Percentiles rank a stretch among this genome's conserved stretches.
These are phyloP conservation scores for Begonia fuchsioides DNA, from an alignment of 306 rosid species.

Conservation along the genomic window DNA sequence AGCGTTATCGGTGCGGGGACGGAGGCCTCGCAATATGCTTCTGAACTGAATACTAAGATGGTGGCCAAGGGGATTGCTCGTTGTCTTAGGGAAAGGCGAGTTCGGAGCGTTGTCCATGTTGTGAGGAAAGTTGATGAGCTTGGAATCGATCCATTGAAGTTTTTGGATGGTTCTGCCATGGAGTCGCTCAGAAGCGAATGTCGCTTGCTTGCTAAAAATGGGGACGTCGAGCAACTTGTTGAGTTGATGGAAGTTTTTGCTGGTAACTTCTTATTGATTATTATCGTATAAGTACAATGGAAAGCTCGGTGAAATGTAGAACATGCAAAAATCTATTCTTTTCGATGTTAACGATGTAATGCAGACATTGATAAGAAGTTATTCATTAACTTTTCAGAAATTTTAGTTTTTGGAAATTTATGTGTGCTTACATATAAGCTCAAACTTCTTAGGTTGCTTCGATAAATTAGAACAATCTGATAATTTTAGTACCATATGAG, in stretches of 20 bases:
- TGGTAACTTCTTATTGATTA: conserved; percentile 25
- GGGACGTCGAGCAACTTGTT: conserved; percentile 48
- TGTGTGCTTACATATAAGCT: too few relatives aligned
- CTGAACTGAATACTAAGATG: conserved; percentile 28
- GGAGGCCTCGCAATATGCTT: conserved; percentile 20
- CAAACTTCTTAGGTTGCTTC: not conserved
- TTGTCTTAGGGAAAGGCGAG: conserved; percentile 28
- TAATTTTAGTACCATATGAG: not conserved
- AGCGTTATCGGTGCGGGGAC: conserved; percentile 29
- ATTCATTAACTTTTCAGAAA: too few relatives aligned
- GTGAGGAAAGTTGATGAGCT: conserved; percentile 30
- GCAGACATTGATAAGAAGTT: too few relatives aligned
- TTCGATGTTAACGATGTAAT: too few relatives aligned
- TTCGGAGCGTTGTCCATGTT: conserved; percentile 22
- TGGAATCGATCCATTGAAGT: conserved; percentile 26
- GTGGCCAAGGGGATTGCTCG: conserved; percentile 30
- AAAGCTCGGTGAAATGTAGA: conserved; percentile 2
- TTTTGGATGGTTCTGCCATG: conserved; percentile 28
- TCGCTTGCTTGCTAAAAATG: conserved; percentile 19
- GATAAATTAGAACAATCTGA: not conserved
- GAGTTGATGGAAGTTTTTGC: conserved; percentile 67
- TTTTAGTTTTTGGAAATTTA: too few relatives aligned
- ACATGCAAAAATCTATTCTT: not conserved
- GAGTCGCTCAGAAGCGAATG: conserved; percentile 39
- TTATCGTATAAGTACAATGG: not conserved